Evolutionary conservation across 2,329 filamentous ascomycete genomes (phyloP).

Genomic region (Penicillium sp.): DNA sequence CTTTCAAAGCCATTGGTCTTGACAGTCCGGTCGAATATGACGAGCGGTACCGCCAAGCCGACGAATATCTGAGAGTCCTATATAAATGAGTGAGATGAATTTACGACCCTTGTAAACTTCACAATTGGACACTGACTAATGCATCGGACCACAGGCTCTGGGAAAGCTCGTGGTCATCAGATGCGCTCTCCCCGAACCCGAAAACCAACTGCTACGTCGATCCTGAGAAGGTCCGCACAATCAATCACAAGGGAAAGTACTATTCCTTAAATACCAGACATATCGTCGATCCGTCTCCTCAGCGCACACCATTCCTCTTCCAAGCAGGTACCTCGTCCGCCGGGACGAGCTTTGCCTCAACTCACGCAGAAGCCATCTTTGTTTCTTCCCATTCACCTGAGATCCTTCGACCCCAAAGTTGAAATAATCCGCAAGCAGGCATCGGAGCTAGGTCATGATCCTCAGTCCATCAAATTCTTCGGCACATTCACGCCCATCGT

Average conservation of each 20-base stretch:
- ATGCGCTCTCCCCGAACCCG: conserved; percentile 57
- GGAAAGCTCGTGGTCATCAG: conserved; percentile 59
- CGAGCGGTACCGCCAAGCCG: too few species aligned
- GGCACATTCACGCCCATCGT: conserved; percentile 53
- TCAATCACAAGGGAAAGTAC: conserved; percentile 62
- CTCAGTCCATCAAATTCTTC: conserved; percentile 58
- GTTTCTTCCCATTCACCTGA: conserved; percentile 55
- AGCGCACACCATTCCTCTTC: conserved; percentile 58
- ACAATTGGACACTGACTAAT: too few species aligned
- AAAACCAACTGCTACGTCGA: conserved; percentile 59
- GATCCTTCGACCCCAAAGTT: conserved; percentile 53
- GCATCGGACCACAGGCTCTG: conserved; percentile 60
- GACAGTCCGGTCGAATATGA: too few species aligned
- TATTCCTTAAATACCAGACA: conserved; percentile 48
- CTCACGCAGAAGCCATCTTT: conserved; percentile 62
- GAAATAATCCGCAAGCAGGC: conserved; percentile 55
- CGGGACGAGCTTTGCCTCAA: conserved; percentile 57
- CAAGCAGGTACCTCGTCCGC: conserved; percentile 62
- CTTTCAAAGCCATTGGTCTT: too few species aligned
- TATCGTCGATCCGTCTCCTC: conserved; percentile 57
- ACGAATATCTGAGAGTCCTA: too few species aligned
- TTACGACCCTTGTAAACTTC: too few species aligned
- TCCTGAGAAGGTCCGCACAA: conserved; percentile 59
- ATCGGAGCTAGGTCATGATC: conserved; percentile 54
- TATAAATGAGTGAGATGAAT: too few species aligned